A percentile compares a stretch with the other conserved stretches of the same genome.
Evolutionary conservation across 2,329 filamentous ascomycete species (phyloP).

Genomic region (Colletotrichum abscissum): DNA sequence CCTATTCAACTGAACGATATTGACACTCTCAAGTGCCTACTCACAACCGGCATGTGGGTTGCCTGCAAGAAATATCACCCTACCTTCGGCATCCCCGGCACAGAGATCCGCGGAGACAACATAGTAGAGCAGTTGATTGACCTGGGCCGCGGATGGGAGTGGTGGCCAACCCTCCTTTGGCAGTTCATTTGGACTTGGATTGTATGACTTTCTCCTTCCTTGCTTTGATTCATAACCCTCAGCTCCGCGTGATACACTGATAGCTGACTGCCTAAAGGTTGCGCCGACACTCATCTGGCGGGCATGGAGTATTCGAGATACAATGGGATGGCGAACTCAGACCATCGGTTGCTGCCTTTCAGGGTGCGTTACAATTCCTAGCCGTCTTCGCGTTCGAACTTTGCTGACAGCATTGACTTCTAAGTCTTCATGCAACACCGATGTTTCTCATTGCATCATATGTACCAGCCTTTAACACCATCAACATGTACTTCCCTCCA

Average conservation of each 20-base stretch:
- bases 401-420: background rate
- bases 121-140: conserved; percentile 54
- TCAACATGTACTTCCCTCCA: conserved; percentile 62
- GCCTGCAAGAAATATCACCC: conserved; percentile 68
- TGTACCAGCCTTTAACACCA: conserved; percentile 48
- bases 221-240: no score
- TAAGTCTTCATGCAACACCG: conserved; percentile 64
- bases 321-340: conserved; percentile 67
- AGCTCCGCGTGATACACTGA: background rate
- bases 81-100: conserved; percentile 57
- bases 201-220: conserved; percentile 33
- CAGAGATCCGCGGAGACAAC: conserved; percentile 44
- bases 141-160: conserved; percentile 66
- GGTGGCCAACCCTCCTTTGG: conserved; percentile 68
- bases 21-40: conserved; percentile 54
- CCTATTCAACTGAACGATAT: background rate
- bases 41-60: conserved; percentile 65
- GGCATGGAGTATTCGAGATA: conserved; percentile 64
- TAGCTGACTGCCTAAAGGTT: conserved; percentile 41
- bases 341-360: conserved; percentile 55
- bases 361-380: conserved; percentile 37
- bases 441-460: conserved; percentile 65
- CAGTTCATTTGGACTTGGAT: conserved; percentile 66
- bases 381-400: background rate
- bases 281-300: conserved; percentile 64